These are phyloP conservation scores for Apiospora malaysiana DNA, from an alignment of 2,329 filamentous ascomycete genomes.

Conservation along the genomic window DNA sequence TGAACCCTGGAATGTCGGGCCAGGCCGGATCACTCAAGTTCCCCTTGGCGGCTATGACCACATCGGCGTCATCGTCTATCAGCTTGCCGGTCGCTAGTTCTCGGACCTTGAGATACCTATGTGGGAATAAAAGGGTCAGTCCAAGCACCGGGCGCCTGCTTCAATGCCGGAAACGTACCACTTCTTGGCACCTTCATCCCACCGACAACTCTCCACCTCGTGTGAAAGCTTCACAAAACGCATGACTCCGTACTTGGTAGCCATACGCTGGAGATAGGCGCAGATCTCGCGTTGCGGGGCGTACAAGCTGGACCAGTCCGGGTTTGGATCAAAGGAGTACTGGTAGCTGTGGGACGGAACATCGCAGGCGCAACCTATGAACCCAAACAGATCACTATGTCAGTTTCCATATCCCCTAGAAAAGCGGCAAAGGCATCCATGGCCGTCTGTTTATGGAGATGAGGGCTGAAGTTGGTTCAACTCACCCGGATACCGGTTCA, in stretches of 20 bases:
- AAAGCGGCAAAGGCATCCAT: not conserved
- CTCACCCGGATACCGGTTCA: conserved; percentile 44
- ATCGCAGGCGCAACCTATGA: conserved; percentile 39
- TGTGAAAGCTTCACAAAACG: conserved; percentile 53
- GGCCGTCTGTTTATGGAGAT: too few species aligned
- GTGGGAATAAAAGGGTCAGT: not conserved
- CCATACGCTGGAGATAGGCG: conserved; percentile 53
- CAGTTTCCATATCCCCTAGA: not conserved
- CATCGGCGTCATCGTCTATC: conserved; percentile 47
- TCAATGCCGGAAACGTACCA: conserved; percentile 38
- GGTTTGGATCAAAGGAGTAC: conserved; percentile 61
- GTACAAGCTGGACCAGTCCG: conserved; percentile 59
- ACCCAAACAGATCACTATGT: not conserved
- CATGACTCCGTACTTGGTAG: conserved; percentile 51
- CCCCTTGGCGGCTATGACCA: conserved; percentile 50
- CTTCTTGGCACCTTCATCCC: conserved; percentile 46
- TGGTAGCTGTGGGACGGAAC: conserved; percentile 58
- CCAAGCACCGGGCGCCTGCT: not conserved
- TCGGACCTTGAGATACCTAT: conserved; percentile 42
- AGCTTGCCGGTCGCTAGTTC: conserved; percentile 42
- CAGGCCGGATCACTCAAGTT: conserved; percentile 50
- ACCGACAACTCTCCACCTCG: conserved; percentile 47
- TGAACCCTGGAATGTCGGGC: conserved; percentile 50
- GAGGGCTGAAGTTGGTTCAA: not conserved
- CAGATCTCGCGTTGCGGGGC: conserved; percentile 55